Evolutionary conservation across 1,284 basidiomycete genomes (phyloP).

Genomic region (Ustilago cynodontis): DNA sequence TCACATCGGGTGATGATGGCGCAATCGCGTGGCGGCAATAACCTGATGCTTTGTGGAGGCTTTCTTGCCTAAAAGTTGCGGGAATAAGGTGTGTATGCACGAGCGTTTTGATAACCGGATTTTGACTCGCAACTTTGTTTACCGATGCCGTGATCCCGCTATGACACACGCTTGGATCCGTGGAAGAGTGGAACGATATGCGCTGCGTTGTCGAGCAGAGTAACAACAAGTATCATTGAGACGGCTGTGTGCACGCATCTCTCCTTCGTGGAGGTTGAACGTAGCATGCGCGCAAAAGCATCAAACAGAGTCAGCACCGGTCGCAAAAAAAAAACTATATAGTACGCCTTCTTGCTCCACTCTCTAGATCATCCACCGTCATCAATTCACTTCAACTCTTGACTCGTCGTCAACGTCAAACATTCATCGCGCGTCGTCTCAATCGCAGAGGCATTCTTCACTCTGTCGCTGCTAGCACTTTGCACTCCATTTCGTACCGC

Average conservation of each 20-base stretch:
- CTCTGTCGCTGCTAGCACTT: not conserved
- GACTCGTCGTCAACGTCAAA: not conserved
- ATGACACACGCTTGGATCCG: not conserved
- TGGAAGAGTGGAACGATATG: not conserved
- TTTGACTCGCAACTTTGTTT: conserved; percentile 28
- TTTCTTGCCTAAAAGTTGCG: not conserved
- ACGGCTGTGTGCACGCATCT: not conserved
- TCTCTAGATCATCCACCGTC: not conserved
- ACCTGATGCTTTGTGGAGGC: not conserved
- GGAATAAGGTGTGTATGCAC: not conserved
- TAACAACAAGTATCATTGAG: not conserved
- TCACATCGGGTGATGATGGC: conserved; percentile 9
- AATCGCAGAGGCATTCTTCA: not conserved
- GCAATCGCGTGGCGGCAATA: conserved; percentile 12
- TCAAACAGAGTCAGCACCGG: not conserved
- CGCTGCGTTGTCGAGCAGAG: not conserved
- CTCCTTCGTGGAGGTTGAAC: not conserved
- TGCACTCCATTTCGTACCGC: not conserved
- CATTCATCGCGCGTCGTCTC: not conserved
- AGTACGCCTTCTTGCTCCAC: not conserved
- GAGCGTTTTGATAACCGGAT: conserved; percentile 11
- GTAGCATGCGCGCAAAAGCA: conserved; percentile 10
- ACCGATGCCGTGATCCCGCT: conserved; percentile 40
- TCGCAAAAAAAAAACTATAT: not conserved
- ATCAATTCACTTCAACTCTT: not conserved